Conservation (phyloP, 768 basidiomycete genomes). For the Strobilomyces echinocephalus region DNA sequence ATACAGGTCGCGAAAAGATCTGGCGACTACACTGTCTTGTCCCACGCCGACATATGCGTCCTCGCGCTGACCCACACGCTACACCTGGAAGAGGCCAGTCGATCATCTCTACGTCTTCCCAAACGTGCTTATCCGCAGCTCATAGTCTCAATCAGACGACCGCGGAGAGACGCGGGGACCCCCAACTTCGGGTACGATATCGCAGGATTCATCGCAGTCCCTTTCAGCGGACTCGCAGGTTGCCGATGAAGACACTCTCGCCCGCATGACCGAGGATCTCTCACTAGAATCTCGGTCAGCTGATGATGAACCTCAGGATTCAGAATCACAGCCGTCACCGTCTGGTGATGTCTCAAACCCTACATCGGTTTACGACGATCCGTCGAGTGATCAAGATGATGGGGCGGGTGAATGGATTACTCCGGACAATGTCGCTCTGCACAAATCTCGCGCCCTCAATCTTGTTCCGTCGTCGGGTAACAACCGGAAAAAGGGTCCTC, state of each 20-base stretch:
- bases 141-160: conserved; percentile 7
- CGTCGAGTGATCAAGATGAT: conserved; percentile 69
- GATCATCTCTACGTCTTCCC: conserved; percentile 1
- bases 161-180: conserved; percentile 1
- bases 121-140: background rate
- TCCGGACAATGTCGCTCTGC: conserved; percentile 73
- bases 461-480: conserved; percentile 59
- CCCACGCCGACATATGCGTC: conserved; percentile 85
- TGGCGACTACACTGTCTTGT: conserved; percentile 91
- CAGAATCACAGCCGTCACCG: conserved; percentile 24
- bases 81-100: conserved; percentile 45
- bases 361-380: conserved; percentile 59
- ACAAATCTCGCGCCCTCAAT: conserved; percentile 85
- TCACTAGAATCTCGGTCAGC: conserved; percentile 13
- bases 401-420: conserved; percentile 98
- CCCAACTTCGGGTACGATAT: background rate
- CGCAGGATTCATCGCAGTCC: conserved; percentile 1
- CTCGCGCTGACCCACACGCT: conserved; percentile 83
- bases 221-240: background rate
- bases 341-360: background rate
- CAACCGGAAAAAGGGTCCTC: conserved; percentile 29
- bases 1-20: conserved; percentile 92
- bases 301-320: conserved; percentile 32
- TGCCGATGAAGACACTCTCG: conserved; percentile 8
- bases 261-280: conserved; percentile 4